Evolutionary conservation across 192 early-diverging fungal species (phyloP).

Genomic region (Coemansia sp.): DNA sequence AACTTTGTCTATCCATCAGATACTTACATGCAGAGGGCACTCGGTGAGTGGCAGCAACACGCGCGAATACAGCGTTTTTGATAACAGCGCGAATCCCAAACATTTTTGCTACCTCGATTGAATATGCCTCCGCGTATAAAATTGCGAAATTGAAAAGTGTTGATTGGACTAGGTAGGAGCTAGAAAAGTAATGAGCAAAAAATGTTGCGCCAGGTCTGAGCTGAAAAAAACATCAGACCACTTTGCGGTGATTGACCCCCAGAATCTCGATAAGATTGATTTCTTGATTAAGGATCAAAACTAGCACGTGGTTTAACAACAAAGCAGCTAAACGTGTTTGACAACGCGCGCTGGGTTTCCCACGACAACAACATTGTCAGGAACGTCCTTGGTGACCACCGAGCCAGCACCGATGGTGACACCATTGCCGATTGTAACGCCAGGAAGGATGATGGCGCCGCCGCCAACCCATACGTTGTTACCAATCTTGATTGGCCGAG

Average conservation of each 20-base stretch:
- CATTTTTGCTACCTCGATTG: constrained; percentile 20
- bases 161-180: constrained; percentile 9
- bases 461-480: constrained; percentile 90
- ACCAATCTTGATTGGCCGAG: constrained; percentile 64
- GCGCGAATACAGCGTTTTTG: constrained; percentile 40
- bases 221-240: constrained; percentile 19
- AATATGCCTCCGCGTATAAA: constrained; percentile 1
- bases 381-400: constrained; percentile 88
- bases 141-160: constrained; percentile 2
- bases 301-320: not conserved
- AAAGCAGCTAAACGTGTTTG: constrained; percentile 46
- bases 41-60: constrained; percentile 15
- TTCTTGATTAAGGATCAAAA: not conserved
- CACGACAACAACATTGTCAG: constrained; percentile 69
- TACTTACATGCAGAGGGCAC: constrained; percentile 46
- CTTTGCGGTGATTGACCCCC: constrained; percentile 3
- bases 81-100: constrained; percentile 51
- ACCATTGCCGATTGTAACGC: constrained; percentile 85
- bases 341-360: constrained; percentile 88
- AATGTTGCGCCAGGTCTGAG: constrained; percentile 2
- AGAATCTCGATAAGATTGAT: not conserved
- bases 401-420: constrained; percentile 73
- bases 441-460: constrained; percentile 72
- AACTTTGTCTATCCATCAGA: not conserved
- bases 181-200: constrained; percentile 8